These are phyloP conservation scores for Mycena belliarum DNA, from an alignment of 768 basidiomycete species.

Conservation along the genomic window DNA sequence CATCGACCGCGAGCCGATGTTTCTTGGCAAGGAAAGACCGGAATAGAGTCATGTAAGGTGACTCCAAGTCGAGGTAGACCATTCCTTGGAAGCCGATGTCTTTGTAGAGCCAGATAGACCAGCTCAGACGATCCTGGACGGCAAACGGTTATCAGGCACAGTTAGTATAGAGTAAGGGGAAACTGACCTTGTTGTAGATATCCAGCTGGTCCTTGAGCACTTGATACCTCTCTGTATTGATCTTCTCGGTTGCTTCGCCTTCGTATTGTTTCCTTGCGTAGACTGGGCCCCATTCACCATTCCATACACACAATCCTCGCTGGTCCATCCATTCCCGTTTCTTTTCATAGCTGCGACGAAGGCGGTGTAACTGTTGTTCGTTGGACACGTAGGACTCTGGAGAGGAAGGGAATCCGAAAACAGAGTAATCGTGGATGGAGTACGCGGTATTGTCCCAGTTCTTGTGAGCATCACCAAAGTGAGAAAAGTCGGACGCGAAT, in stretches of 20 bases:
- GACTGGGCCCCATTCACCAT: conserved; percentile 85
- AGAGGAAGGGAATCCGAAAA: conserved; percentile 70
- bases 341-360: conserved; percentile 64
- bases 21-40: conserved; percentile 73
- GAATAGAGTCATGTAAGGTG: conserved; percentile 73
- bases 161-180: background rate
- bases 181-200: conserved; percentile 62
- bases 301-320: conserved; percentile 67
- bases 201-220: conserved; percentile 74
- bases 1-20: conserved; percentile 73
- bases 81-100: conserved; percentile 88
- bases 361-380: conserved; percentile 50
- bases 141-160: background rate
- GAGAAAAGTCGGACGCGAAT: conserved; percentile 76
- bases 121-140: conserved; percentile 63
- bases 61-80: conserved; percentile 69
- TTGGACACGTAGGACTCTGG: conserved; percentile 55
- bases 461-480: conserved; percentile 63
- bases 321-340: conserved; percentile 80
- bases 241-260: conserved; percentile 58
- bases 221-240: conserved; percentile 64
- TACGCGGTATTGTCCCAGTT: conserved; percentile 74
- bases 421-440: conserved; percentile 76
- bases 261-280: conserved; percentile 67
- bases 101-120: conserved; percentile 90